Percentiles rank a stretch among this genome's conserved stretches.
phyloP scores from a whole-genome alignment of 768 basidiomycete genomes.

The Tulasnella sp. region DNA sequence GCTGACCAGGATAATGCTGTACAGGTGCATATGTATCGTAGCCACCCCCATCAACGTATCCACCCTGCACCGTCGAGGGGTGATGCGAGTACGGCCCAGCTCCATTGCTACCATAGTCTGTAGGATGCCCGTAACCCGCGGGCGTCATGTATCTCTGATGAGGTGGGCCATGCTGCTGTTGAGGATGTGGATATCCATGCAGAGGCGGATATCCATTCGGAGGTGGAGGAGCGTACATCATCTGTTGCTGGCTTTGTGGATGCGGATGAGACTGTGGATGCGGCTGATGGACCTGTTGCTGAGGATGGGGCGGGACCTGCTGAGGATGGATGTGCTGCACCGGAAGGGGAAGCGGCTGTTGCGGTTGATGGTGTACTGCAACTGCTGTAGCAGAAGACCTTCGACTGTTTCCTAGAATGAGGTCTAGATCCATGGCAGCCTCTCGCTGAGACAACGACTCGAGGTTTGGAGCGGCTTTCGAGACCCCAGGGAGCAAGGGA shows the following conservation, averaged over 20 bases:
- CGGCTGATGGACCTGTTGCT: conserved; percentile 18
- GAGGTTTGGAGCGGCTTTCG: conserved; percentile 6
- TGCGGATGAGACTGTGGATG: conserved; percentile 1
- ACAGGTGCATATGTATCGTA: neutral
- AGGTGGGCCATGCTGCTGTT: neutral
- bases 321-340: conserved; percentile 10
- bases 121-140: conserved; percentile 2
- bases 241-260: too few species aligned
- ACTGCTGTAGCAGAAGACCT: neutral
- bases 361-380: neutral
- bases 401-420: neutral
- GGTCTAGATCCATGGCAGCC: conserved; percentile 8
- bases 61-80: neutral
- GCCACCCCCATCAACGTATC: neutral
- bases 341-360: neutral
- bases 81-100: neutral
- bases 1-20: neutral
- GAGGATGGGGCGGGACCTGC: neutral
- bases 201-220: neutral
- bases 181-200: conserved; percentile 4
- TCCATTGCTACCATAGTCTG: neutral
- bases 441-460: conserved; percentile 8
- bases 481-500: neutral
- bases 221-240: neutral
- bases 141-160: conserved; percentile 5